Percentiles rank a stretch among this genome's conserved stretches.
phyloP scores from a whole-genome alignment of 2,329 filamentous ascomycete genomes.

The Pestalotiopsis sp. region DNA sequence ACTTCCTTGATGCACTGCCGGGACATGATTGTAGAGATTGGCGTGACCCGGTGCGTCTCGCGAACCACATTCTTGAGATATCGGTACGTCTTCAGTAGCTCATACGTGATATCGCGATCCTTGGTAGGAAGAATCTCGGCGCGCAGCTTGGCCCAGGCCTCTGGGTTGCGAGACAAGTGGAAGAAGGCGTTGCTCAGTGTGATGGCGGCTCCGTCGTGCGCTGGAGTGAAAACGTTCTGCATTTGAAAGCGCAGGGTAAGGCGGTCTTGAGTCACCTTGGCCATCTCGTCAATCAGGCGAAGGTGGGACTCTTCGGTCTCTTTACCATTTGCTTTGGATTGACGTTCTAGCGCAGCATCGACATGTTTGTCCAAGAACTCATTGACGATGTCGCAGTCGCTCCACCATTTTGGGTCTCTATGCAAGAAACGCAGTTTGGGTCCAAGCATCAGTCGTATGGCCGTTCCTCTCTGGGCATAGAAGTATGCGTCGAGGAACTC shows the following conservation, averaged over 20 bases:
- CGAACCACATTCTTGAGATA: slow-evolving; percentile 4
- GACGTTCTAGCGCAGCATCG: slow-evolving; percentile 11
- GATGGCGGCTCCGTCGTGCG: slow-evolving; percentile 25
- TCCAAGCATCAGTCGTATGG: slow-evolving; percentile 3
- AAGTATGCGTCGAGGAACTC: slow-evolving; percentile 10
- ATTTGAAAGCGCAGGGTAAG: slow-evolving; percentile 23
- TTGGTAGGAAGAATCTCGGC: slow-evolving; percentile 11
- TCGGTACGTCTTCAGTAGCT: neutral
- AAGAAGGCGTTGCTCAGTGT: slow-evolving; percentile 16
- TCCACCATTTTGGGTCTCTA: slow-evolving; percentile 57
- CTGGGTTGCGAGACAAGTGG: slow-evolving; percentile 1
- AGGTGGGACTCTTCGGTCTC: neutral
- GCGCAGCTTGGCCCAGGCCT: slow-evolving; percentile 8
- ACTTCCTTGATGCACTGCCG: slow-evolving; percentile 19
- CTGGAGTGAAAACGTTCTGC: slow-evolving; percentile 26
- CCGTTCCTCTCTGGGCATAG: slow-evolving; percentile 4
- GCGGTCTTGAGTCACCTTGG: slow-evolving; percentile 19
- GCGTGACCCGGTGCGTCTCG: slow-evolving; percentile 19
- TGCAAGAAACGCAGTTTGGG: slow-evolving; percentile 44
- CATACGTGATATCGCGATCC: neutral
- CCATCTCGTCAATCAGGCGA: slow-evolving; percentile 21
- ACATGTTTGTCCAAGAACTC: slow-evolving; percentile 16
- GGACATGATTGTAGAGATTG: slow-evolving; percentile 8
- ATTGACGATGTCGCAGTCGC: neutral
- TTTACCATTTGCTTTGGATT: neutral